Conservation (phyloP, 1,284 basidiomycete genomes). For the Ustilago esculenta region DNA sequence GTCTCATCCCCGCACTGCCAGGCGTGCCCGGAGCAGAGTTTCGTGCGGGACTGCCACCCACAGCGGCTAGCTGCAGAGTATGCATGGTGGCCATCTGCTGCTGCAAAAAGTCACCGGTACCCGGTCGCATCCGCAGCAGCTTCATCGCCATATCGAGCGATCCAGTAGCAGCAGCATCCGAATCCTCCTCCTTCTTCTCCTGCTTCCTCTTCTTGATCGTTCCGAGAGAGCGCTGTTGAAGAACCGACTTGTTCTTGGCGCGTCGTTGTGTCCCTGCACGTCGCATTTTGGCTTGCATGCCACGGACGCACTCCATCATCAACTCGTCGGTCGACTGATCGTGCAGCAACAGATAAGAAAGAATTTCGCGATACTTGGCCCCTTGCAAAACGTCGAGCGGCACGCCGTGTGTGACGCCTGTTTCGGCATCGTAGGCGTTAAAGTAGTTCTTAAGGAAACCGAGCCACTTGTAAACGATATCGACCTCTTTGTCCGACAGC, state of each 20-base stretch:
- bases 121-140: constrained; percentile 58
- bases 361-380: constrained; percentile 83
- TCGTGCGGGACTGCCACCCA: constrained; percentile 41
- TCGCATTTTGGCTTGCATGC: constrained; percentile 74
- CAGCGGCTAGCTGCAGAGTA: constrained; percentile 38
- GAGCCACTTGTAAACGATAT: constrained; percentile 97
- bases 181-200: constrained; percentile 77
- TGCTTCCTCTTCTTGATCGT: constrained; percentile 95
- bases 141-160: constrained; percentile 59
- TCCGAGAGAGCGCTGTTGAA: constrained; percentile 85
- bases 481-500: constrained; percentile 91
- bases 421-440: constrained; percentile 90
- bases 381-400: constrained; percentile 90
- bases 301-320: constrained; percentile 83
- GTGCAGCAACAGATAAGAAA: constrained; percentile 63
- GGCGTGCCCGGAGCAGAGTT: constrained; percentile 12
- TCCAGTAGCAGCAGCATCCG: constrained; percentile 34
- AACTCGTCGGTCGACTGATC: constrained; percentile 68
- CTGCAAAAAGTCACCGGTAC: constrained; percentile 58
- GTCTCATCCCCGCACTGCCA: no score
- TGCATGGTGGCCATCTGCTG: constrained; percentile 60
- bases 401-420: constrained; percentile 71
- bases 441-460: constrained; percentile 88
- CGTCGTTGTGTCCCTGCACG: constrained; percentile 68
- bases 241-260: constrained; percentile 73